Conservation (phyloP, 495 filamentous ascomycete genomes). For the Trichoderma reesei region DNA sequence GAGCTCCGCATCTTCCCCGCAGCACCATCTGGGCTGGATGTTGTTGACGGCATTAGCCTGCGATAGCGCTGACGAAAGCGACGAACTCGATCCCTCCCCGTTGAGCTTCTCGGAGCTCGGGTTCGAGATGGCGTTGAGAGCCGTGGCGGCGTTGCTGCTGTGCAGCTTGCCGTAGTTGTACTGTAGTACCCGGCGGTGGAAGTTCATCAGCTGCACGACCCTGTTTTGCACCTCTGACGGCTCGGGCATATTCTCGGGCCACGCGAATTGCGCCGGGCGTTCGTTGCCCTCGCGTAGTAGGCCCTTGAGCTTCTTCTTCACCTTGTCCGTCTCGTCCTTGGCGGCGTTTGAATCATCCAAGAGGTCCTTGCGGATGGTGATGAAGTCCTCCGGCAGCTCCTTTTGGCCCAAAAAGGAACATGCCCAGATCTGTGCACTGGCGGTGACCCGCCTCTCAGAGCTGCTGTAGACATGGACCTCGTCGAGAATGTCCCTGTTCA, state of each 20-base stretch:
- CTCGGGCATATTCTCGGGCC: conserved; percentile 92
- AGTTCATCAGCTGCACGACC: conserved; percentile 96
- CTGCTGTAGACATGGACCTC: conserved; percentile 91
- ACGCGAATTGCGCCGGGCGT: conserved; percentile 88
- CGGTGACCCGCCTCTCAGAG: conserved; percentile 86
- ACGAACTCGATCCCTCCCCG: conserved; percentile 28
- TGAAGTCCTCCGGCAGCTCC: conserved; percentile 70
- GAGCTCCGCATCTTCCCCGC: conserved; percentile 85
- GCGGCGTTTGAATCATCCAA: conserved; percentile 98
- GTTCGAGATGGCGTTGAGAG: conserved; percentile 45
- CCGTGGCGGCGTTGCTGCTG: conserved; percentile 44
- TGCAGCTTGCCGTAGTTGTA: conserved; percentile 78
- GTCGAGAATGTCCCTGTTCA: conserved; percentile 84
- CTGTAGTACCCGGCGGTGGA: conserved; percentile 88
- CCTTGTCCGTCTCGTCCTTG: conserved; percentile 99
- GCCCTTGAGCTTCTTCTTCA: conserved; percentile 96
- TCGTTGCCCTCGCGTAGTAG: conserved; percentile 78
- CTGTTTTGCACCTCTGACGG: conserved; percentile 80
- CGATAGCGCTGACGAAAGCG: conserved; percentile 35
- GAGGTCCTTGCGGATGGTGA: conserved; percentile 84
- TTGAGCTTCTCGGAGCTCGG: conserved; percentile 30
- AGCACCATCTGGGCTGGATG: conserved; percentile 91
- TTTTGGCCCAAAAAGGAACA: conserved; percentile 81
- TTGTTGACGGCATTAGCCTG: conserved; percentile 49
- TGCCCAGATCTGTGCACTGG: conserved; percentile 95